A percentile compares a stretch with the other conserved stretches of the same genome.
These are phyloP conservation scores for Cryphonectria parasitica DNA, from an alignment of 2,329 filamentous ascomycete genomes.

Conservation along the genomic window DNA sequence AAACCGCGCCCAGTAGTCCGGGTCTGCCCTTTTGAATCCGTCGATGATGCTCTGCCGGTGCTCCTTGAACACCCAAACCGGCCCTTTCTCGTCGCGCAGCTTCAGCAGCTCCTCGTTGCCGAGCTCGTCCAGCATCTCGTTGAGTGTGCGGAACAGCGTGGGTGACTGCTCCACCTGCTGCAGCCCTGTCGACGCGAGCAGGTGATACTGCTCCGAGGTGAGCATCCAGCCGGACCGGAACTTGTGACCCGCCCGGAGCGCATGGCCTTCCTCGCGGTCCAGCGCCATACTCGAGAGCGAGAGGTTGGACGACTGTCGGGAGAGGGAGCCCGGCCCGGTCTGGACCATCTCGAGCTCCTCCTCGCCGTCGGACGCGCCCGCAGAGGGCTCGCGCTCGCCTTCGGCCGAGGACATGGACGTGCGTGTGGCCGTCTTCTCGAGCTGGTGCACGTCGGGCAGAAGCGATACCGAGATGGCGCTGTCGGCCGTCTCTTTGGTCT, in stretches of 20 bases:
- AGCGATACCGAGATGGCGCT: constrained; percentile 37
- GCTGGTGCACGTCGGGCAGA: constrained; percentile 31
- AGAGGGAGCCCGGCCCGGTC: constrained; percentile 41
- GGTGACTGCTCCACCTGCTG: constrained; percentile 57
- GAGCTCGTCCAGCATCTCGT: constrained; percentile 66
- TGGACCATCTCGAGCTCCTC: constrained; percentile 45
- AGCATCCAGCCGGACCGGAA: constrained; percentile 57
- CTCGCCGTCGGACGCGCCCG: constrained; percentile 51
- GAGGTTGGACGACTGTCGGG: constrained; percentile 57
- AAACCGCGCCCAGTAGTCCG: constrained; percentile 67
- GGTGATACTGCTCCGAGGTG: constrained; percentile 54
- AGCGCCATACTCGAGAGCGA: constrained; percentile 55
- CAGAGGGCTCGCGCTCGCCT: constrained; percentile 42
- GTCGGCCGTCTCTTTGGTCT: constrained; percentile 64
- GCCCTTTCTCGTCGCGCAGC: constrained; percentile 60
- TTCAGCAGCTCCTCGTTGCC: constrained; percentile 61
- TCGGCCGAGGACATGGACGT: constrained; percentile 40
- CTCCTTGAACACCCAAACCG: constrained; percentile 64
- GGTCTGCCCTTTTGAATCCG: constrained; percentile 62
- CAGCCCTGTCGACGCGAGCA: constrained; percentile 46
- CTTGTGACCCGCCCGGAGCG: constrained; percentile 58
- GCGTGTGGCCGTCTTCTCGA: constrained; percentile 33
- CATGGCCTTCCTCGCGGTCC: constrained; percentile 60
- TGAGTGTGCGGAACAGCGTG: constrained; percentile 56
- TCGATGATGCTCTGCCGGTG: constrained; percentile 55